Base-by-base conservation (phyloP, 768 basidiomycete species). In the Rhodotorula taiwanensis region DNA sequence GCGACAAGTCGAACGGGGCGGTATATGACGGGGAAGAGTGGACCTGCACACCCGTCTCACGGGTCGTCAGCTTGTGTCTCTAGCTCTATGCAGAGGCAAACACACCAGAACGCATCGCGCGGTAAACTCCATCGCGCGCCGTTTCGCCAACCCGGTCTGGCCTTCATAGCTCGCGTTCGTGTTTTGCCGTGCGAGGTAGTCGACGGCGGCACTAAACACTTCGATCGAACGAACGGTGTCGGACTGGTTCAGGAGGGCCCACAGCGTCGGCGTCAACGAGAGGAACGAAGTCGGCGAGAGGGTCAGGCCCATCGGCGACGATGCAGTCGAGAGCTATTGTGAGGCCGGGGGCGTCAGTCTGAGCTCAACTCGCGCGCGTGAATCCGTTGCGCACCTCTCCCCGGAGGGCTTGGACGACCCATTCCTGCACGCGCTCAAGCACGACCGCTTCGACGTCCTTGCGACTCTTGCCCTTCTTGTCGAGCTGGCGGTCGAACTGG, bases 391-490 rank as follows among this genome's bases (percentile, higher is more conserved):
- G 39, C 42, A 72, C 70, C 60, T 64, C 53, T 27, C 64, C 70
- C 2, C 39, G 34, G 8, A 72, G 34, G 1, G 60, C 65, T 8
- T 27, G 13, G 13, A 66, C 51, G 21, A 72, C 69, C 64, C 67
- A 73, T 8, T 62, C 55, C 43, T 55, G 51, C 27, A 73, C 71
- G 6, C 48, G 59, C 31, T 51, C 49, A 6, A 62, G 28, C 28
- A 71, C 44, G 15, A 39, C 45, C 44, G 23, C 50, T 45, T 65
- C 75, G 92, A 92, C 27, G 89, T 90, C 5, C 80, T 94, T 57
- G 84, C 85, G 18, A 83, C 90, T 69, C 76, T 97, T 47, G 82
- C 87, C 70, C 73, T 93, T 28, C 80, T 90, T 44, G 79, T 95
- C 6, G 83, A 86, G 42, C 72, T 87, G 7, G 90, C 92, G 15